Conservation (phyloP, 495 filamentous ascomycete species). For the Xylaria flabelliformis region DNA sequence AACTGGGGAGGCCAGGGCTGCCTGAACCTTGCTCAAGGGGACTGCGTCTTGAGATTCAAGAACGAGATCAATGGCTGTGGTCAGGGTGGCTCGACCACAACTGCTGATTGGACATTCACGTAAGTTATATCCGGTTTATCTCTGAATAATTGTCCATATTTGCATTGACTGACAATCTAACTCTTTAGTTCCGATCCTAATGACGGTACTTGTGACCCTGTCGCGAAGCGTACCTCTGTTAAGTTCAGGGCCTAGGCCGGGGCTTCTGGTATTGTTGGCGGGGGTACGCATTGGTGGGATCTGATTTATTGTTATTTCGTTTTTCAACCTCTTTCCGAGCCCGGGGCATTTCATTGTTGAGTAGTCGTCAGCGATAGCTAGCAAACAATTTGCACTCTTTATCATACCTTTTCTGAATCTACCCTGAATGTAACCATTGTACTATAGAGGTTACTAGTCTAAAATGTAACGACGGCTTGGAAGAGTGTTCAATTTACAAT, state of each 20-base stretch:
- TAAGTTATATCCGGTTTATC: not conserved
- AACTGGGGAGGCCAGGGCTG: not conserved
- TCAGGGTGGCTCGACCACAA: not conserved
- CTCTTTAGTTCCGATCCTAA: not conserved
- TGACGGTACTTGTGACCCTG: conserved; percentile 1
- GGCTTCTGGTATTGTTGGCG: not conserved
- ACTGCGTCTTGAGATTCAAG: not conserved
- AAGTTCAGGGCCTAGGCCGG: not conserved
- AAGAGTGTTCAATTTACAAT: no score
- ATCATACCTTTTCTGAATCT: not conserved
- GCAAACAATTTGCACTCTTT: conserved; percentile 3
- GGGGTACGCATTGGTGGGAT: not conserved
- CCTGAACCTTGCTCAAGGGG: not conserved
- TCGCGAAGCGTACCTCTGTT: not conserved
- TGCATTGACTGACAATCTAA: not conserved
- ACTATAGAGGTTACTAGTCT: no score
- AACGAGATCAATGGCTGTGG: conserved; percentile 4
- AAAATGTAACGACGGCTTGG: no score
- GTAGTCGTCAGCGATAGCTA: not conserved
- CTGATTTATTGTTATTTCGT: not conserved
- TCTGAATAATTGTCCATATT: not conserved
- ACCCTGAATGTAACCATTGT: no score
- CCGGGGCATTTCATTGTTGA: not conserved
- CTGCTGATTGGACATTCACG: conserved; percentile 5
- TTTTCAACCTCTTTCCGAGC: not conserved